These are phyloP conservation scores for Quercus robur DNA, from an alignment of 306 rosid species.

Conservation along the genomic window DNA sequence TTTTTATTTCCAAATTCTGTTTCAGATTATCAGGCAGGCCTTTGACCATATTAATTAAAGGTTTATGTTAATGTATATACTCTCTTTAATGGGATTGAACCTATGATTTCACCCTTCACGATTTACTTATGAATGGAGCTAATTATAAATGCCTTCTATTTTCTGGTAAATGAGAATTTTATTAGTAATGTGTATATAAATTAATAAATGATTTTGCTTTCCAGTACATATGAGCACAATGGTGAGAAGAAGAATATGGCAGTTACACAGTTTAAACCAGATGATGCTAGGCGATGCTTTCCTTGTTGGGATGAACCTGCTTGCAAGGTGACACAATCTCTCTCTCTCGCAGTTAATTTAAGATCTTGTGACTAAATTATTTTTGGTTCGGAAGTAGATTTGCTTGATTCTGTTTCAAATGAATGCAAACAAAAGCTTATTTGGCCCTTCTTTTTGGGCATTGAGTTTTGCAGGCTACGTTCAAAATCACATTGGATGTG, in stretches of 20 bases:
- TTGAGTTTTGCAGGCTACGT: conserved; percentile 60
- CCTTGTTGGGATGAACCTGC: conserved; percentile 99
- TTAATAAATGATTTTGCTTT: not conserved
- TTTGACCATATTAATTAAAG: too few species aligned
- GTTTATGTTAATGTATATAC: too few species aligned
- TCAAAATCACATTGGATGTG: conserved; percentile 78
- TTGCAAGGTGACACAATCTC: conserved; percentile 62
- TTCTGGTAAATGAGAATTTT: not conserved
- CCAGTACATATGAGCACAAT: conserved; percentile 66
- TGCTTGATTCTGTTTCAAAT: not conserved
- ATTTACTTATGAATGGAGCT: not conserved
- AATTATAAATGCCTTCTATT: not conserved
- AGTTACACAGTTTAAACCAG: conserved; percentile 94
- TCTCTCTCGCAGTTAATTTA: not conserved
- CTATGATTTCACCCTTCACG: not conserved
- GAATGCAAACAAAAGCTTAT: not conserved
- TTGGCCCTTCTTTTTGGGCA: not conserved
- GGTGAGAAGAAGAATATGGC: conserved; percentile 95
- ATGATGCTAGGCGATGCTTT: conserved; percentile 95
- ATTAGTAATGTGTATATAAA: not conserved
- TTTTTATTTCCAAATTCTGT: too few species aligned
- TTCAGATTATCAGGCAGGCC: too few species aligned
- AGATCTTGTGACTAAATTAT: not conserved
- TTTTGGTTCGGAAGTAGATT: not conserved
- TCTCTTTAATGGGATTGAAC: not conserved